Evolutionary conservation across 208 protist species (phyloP), one percentile per base, ranked within the genome.

Genomic region (Polymyxa betae): DNA sequence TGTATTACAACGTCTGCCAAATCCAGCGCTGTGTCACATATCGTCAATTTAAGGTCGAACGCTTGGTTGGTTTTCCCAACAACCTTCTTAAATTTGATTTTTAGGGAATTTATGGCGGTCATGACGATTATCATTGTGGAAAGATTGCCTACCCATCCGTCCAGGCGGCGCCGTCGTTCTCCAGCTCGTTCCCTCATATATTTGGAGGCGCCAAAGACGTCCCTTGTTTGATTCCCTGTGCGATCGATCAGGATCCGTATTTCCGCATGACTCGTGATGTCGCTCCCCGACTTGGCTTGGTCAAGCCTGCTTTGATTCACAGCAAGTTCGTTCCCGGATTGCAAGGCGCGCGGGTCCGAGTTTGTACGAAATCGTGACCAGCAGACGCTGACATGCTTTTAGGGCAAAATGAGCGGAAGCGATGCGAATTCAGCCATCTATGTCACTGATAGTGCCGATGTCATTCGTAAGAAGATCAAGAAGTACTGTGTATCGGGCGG

Each of bases 171-270:
- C 35, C 35, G 5, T 89, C 88, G n/a, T 89, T 89, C 35, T 94
- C 94, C 92, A 95, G 91, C 60, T 92, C 97, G 45, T 99, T 99
- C 92, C 94, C 94, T 24, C 93, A 95, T 60, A 96, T 99, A 16
- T 97, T 99, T 91, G 90, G 90, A n/a, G 32, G 41, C 38, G 89
- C 89, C 40, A 38, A 32, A 29, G 94, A 95, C 64, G 92, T 98
- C 91, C 93, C 94, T 40, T 99, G 98, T 94, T 95, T 99, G 40
- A 98, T 99, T 88, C 98, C 98, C 0, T 99, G 98, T 92, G 96
- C 96, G 46, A 97, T 97, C 38, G 96, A 98, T 88, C 96, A 97
- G 77, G 98, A 99, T 92, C 98, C 98, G 0, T 99, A 99, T 94
- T 99, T 99, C 95, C 95, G 98, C 66, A 94, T 99, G 89, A 98